These are phyloP conservation scores for Cryptococcus maquisensis DNA, from an alignment of 1,284 basidiomycete species.

Conservation along the genomic window DNA sequence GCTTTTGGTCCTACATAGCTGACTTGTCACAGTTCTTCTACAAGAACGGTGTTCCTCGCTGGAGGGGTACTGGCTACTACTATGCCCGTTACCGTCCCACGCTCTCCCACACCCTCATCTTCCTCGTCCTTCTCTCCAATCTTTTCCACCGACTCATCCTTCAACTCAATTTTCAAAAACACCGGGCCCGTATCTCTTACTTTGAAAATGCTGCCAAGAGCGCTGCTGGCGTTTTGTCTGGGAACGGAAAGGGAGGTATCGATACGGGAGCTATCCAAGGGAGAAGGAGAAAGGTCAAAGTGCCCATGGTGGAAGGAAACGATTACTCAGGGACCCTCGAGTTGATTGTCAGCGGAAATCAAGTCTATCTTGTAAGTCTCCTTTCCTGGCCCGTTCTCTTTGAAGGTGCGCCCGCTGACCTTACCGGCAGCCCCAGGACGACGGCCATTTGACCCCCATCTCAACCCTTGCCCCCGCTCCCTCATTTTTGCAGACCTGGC, in stretches of 20 bases:
- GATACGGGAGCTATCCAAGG: conserved; percentile 7
- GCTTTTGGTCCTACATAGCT: not conserved
- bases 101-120: conserved; percentile 67
- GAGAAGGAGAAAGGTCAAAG: conserved; percentile 42
- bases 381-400: not conserved
- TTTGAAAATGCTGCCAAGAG: conserved; percentile 62
- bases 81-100: conserved; percentile 89
- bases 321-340: conserved; percentile 36
- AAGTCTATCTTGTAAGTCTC: conserved; percentile 45
- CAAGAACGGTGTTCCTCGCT: conserved; percentile 49
- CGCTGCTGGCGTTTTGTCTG: conserved; percentile 63
- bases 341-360: conserved; percentile 41
- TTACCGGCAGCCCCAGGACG: conserved; percentile 37
- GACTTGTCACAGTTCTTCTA: conserved; percentile 42
- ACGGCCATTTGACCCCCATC: conserved; percentile 37
- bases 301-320: conserved; percentile 44
- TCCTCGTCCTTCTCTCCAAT: conserved; percentile 69
- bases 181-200: conserved; percentile 64
- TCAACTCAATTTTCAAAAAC: conserved; percentile 67
- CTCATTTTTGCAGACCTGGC: conserved; percentile 40
- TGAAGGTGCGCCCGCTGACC: conserved; percentile 5
- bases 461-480: conserved; percentile 35
- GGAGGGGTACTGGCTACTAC: conserved; percentile 63
- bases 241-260: conserved; percentile 4
- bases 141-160: conserved; percentile 74